Conservation (phyloP, 2,329 filamentous ascomycete species). For the Fusarium praegraminearum region DNA sequence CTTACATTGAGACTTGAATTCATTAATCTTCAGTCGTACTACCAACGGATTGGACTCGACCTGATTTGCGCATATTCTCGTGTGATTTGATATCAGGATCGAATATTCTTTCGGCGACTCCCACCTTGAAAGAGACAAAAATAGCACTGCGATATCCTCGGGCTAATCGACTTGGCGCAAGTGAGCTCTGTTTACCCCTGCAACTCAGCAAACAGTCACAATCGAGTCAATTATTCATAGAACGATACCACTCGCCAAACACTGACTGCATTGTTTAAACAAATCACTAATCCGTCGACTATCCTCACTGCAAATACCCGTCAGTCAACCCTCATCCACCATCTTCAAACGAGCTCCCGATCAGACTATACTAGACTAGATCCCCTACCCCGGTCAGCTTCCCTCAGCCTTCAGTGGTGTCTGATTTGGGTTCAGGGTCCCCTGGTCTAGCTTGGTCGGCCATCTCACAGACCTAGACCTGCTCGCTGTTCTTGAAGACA, state of each 20-base stretch:
- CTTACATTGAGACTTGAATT: conserved; percentile 11
- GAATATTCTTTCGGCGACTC: conserved; percentile 3
- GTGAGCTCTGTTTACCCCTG: conserved; percentile 29
- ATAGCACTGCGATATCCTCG: conserved; percentile 26
- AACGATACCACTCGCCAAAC: not conserved
- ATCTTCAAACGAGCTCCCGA: conserved; percentile 32
- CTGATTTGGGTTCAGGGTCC: conserved; percentile 37
- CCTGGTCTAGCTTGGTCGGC: conserved; percentile 38
- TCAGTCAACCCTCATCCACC: conserved; percentile 29
- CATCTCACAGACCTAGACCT: conserved; percentile 36
- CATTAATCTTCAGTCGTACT: conserved; percentile 8
- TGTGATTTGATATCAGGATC: not conserved
- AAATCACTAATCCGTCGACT: conserved; percentile 6
- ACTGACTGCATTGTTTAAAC: not conserved
- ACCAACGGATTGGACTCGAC: not conserved
- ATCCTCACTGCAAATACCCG: conserved; percentile 13
- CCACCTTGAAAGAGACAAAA: conserved; percentile 26
- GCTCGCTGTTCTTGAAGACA: conserved; percentile 20
- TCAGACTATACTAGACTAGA: conserved; percentile 21
- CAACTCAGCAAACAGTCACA: conserved; percentile 7
- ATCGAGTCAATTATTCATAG: not conserved
- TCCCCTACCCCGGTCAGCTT: conserved; percentile 25
- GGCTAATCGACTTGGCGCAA: conserved; percentile 33
- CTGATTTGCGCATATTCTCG: conserved; percentile 7
- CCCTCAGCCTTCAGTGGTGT: conserved; percentile 27